Base-by-base conservation (phyloP, 768 basidiomycete species). In the Leucocoprinus sp. region DNA sequence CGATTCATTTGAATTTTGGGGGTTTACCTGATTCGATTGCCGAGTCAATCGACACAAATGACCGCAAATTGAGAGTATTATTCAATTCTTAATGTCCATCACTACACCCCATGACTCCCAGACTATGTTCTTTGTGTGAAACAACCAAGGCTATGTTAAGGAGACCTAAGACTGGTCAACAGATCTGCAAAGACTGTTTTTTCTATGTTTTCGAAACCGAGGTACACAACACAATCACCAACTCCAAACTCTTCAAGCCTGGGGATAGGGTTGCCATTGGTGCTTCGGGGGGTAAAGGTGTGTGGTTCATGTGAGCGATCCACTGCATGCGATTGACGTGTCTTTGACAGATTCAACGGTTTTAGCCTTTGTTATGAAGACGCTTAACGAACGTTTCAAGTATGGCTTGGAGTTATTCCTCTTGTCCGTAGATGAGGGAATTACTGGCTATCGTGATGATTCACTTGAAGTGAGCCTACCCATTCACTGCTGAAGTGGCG, bases 161-260 rank as follows among this genome's bases (percentile, higher is more conserved):
- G 57, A 73, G 96, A 14, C 96, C 95, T 2, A 99, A 99, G 64
- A 99, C 93, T 1, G 92, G 92, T 0, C 93, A 97, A 58, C 91
- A 93, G 61, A 93, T 98, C 49, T 99, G 96, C 72, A 86, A 84
- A 62, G 81, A 85, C 29, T 99, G 96, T 60, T 96, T 93, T 67
- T 99, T 91, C 70, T 80, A 80, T 54, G 93, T 97, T 31, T 99
- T 99, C 56, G 96, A 99, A 70, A 95, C 92, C 0, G 96, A 99
- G 61, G 84, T 99, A 22, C 96, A 99, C 68, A 85, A 93, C 60
- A 97, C 96, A 1, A 97, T 98, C 59, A 80, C 71, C 5, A 75
- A 88, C 56, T 77, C 89, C 8, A 69, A 70, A 45, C 70, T 99
- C 3, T 99, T 99, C 72, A 81, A 80, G 58, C 71, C 80, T 8